phyloP scores from a whole-genome alignment of 2,329 filamentous ascomycete genomes.

The Microcyclosporella mali region DNA sequence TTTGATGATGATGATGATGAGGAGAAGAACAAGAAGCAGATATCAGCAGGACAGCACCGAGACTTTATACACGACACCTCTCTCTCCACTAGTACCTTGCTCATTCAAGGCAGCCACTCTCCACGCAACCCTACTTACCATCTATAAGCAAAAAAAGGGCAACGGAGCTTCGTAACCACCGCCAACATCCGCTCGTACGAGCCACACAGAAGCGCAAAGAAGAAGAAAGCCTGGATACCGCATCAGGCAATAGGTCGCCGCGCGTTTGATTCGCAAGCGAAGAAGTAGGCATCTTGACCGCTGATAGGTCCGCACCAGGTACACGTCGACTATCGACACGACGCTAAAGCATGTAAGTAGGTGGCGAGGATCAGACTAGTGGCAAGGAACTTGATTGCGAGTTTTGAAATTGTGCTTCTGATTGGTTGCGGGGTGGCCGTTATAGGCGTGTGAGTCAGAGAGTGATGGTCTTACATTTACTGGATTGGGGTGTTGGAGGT shows the following conservation, averaged over 20 bases:
- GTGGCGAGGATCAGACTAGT: too few relatives aligned
- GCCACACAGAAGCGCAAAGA: slow-evolving; percentile 9
- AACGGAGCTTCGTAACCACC: slow-evolving; percentile 2
- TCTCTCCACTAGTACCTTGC: not conserved
- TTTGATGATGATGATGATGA: slow-evolving; percentile 11
- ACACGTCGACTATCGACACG: slow-evolving; percentile 12
- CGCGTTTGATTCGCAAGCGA: slow-evolving; percentile 4
- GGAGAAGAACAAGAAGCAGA: slow-evolving; percentile 2
- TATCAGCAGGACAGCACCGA: slow-evolving; percentile 5
- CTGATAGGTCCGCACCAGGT: slow-evolving; percentile 16
- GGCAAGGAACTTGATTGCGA: too few relatives aligned
- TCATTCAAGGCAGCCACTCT: slow-evolving; percentile 6
- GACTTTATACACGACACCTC: slow-evolving; percentile 4
- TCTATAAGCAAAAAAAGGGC: slow-evolving; percentile 1
- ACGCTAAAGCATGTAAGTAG: too few relatives aligned
- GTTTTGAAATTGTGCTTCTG: too few relatives aligned
- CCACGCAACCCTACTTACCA: slow-evolving; percentile 16
- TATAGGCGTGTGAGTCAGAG: too few relatives aligned
- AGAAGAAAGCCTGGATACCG: slow-evolving; percentile 5
- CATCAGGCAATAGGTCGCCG: slow-evolving; percentile 12
- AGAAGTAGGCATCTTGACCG: slow-evolving; percentile 9
- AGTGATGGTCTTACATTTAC: too few relatives aligned
- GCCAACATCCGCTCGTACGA: slow-evolving; percentile 1
- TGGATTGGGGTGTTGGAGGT: too few relatives aligned
- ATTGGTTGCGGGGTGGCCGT: too few relatives aligned